Conservation (phyloP, 106 monocot genomes). For the Dioscorea zingiberensis region DNA sequence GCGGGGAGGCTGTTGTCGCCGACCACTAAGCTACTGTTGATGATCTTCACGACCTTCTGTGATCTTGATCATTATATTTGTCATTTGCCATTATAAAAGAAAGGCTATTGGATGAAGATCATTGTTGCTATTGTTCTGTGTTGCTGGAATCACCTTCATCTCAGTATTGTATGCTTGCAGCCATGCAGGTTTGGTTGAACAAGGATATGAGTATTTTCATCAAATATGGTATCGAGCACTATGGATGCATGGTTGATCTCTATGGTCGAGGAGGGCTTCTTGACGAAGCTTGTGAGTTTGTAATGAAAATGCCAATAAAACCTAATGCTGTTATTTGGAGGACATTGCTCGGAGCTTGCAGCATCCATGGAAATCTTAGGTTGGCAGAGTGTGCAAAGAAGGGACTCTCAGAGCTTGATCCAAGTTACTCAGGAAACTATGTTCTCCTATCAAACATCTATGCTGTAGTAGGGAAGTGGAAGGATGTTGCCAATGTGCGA, state of each 20-base stretch:
- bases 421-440: conserved; percentile 37
- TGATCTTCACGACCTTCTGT: no score
- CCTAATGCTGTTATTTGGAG: no score
- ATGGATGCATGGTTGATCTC: conserved; percentile 78
- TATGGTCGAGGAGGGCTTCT: conserved; percentile 53
- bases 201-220: no score
- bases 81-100: no score
- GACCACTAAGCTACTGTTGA: no score
- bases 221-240: conserved; percentile 38
- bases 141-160: conserved; percentile 50
- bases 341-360: no score
- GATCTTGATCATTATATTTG: no score
- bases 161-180: conserved; percentile 71
- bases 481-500: conserved; percentile 38
- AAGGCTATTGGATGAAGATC: no score
- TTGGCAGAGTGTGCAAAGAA: conserved; percentile 42
- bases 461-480: conserved; percentile 53
- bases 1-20: no score
- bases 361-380: conserved; percentile 31
- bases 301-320: conserved; percentile 33
- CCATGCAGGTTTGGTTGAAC: conserved; percentile 55
- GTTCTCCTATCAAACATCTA: no score
- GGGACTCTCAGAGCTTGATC: conserved; percentile 45
- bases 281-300: conserved; percentile 49
- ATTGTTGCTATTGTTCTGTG: no score